Evolutionary conservation across 345 rosid species (phyloP), one percentile per base, ranked within the genome.

Genomic region (Hevea brasiliensis): DNA sequence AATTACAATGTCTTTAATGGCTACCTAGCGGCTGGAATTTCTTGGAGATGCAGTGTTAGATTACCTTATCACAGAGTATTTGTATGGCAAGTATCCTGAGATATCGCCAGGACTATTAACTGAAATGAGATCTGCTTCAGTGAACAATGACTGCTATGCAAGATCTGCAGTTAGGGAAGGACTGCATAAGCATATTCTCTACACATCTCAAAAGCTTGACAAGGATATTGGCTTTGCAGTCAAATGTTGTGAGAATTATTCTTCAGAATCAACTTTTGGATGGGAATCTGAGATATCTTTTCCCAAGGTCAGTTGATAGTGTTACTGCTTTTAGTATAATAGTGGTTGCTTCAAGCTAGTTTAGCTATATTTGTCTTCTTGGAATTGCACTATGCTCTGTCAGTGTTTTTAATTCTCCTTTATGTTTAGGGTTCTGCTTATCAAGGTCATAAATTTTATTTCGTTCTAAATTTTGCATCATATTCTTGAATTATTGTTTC

Each of bases 101-200:
- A 75, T 92, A 74, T 84, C 94, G 15, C 99, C 99, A 5, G 97
- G 97, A 60, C 57, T 85, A 61, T 77, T 95, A 63, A 95, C 98
- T 0, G 98, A 95, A 69, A 61, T 95, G 97, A 84, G 99, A 71
- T 95, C 99, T 44, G 94, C 98, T 48, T 95, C 98, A 1, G 97
- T 92, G 61, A 95, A 95, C 83, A 95, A 95, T 40, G 94, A 91
- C 44, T 89, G 87, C 59, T 95, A 91, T 71, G 99, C 97, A 3
- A 85, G 9, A 62, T 84, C 85, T 42, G 85, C 90, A 0, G 72
- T 89, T n/a, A 92, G 78, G 84, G 82, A 69, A 24, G 89, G 81
- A 53, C 75, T 95, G 67, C 88, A 95, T 67, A 87, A 86, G 78
- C 85, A 91, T 73, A 87, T 95, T 21, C 89, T 89, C 47, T 85